phyloP scores from a whole-genome alignment of 1,284 basidiomycete species.

The Acaromyces ingoldii region DNA sequence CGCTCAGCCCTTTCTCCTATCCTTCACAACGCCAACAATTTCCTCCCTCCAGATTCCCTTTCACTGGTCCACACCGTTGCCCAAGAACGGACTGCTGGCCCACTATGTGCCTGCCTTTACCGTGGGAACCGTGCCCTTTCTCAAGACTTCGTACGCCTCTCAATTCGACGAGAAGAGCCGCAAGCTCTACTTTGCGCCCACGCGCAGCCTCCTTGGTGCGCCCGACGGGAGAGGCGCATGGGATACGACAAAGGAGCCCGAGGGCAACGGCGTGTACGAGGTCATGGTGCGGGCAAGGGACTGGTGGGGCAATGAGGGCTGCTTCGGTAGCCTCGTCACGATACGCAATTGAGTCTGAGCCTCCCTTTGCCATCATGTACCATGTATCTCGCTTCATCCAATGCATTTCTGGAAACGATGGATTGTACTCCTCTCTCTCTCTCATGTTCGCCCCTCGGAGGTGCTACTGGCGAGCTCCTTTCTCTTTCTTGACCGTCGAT shows the following conservation, averaged over 20 bases:
- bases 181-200: conserved; percentile 8
- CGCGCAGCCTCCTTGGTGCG: conserved; percentile 2
- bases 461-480: not conserved
- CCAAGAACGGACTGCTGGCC: not conserved
- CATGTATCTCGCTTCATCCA: too few relatives aligned
- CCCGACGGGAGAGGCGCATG: not conserved
- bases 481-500: too few relatives aligned
- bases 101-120: conserved; percentile 9
- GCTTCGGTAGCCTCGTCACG: not conserved
- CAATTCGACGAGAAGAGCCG: conserved; percentile 8
- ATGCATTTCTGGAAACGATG: too few relatives aligned
- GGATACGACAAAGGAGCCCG: conserved; percentile 2
- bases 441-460: not conserved
- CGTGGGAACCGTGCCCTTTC: not conserved
- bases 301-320: conserved; percentile 5
- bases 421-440: not conserved
- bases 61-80: not conserved
- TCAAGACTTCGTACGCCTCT: conserved; percentile 4
- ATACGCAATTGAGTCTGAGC: not conserved
- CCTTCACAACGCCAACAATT: not conserved
- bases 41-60: not conserved
- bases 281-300: conserved; percentile 1
- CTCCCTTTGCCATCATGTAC: too few relatives aligned
- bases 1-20: not conserved
- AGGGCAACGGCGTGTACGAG: not conserved